Evolutionary conservation across 1,284 basidiomycete species (phyloP), one percentile per base, ranked within the genome.

Genomic region (Cryptococcus amylolentus): DNA sequence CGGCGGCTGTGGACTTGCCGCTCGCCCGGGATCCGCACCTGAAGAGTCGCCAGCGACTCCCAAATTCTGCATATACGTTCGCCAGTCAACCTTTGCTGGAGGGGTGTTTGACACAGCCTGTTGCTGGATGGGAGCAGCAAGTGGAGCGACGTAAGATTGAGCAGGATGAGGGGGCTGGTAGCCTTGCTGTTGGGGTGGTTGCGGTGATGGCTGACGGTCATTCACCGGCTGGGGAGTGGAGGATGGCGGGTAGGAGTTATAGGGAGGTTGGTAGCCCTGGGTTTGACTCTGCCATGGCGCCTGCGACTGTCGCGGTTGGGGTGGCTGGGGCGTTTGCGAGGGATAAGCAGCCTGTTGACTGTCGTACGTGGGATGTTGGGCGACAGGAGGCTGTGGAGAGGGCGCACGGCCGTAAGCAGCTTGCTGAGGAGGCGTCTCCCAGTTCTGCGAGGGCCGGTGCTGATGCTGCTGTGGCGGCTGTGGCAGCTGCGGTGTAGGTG

Each of bases 61-160:
- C 14, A 71, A 40, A 46, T 51, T 62, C 18, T 61, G 52, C 63
- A 76, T 69, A 53, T 74, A 76, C 23, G 63, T 63, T 40, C 62
- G 61, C 73, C 73, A 76, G 56, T 70, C 44, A 59, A 35, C 26
- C 42, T 54, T 51, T 20, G 57, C 50, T 38, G 39, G 46, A 14
- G 12, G 23, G 18, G 53, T 18, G 41, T 49, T 52, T 49, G 52
- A 35, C 18, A 27, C 37, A 44, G 41, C 13, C 26, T 49, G 18
- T 39, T 58, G 61, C 6, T 60, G 50, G 27, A 38, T 45, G 50
- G 13, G 57, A 54, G 41, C 23, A 23, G 23, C 23, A 23, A 23
- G 38, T 43, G 46, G 44, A 27, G 38, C 40, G 20, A 38, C 41
- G 28, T 52, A 45, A 18, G 38, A 20, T 20, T 44, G 42, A 5